A percentile compares a stretch with the other conserved stretches of the same genome.
phyloP scores from a whole-genome alignment of 495 filamentous ascomycete species.

The Aspergillus taichungensis region DNA sequence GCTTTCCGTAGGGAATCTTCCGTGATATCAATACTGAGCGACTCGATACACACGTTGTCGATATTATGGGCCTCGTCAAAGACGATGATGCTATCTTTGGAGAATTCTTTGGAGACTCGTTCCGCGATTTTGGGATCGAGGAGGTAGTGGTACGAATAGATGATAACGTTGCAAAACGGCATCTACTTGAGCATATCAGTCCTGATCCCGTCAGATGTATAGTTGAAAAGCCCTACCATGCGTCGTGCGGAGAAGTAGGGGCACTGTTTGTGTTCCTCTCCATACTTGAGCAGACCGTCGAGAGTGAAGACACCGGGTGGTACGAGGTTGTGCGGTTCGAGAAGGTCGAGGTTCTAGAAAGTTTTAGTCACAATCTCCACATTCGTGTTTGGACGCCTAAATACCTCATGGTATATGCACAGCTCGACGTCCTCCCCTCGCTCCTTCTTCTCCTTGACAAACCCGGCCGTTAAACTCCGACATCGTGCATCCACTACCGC shows the following conservation, averaged over 20 bases:
- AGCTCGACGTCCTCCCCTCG: conserved; percentile 88
- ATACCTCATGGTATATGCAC: conserved; percentile 89
- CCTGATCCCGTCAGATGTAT: background rate
- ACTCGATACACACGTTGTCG: conserved; percentile 99
- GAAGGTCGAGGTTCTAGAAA: conserved; percentile 74
- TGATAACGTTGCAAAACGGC: conserved; percentile 97
- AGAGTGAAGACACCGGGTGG: conserved; percentile 93
- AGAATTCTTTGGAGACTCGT: conserved; percentile 89
- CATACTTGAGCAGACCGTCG: conserved; percentile 78
- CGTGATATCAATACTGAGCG: conserved; percentile 89
- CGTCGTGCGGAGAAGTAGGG: conserved; percentile 92
- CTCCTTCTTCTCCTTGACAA: conserved; percentile 94
- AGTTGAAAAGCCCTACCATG: conserved; percentile 57
- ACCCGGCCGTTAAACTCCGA: conserved; percentile 89
- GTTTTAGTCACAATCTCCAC: conserved; percentile 9
- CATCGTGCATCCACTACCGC: conserved; percentile 89
- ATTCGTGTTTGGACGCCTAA: conserved; percentile 7
- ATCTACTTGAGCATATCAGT: conserved; percentile 47
- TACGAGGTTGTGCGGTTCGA: conserved; percentile 89
- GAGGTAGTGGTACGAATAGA: conserved; percentile 98
- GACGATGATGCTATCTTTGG: conserved; percentile 96
- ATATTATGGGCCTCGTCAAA: conserved; percentile 99
- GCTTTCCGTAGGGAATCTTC: conserved; percentile 89
- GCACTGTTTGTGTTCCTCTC: conserved; percentile 92
- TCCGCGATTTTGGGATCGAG: conserved; percentile 98